Evolutionary conservation across 2,329 filamentous ascomycete species (phyloP), one percentile per base, ranked within the genome.

Genomic region (Fusarium fracticaudum): DNA sequence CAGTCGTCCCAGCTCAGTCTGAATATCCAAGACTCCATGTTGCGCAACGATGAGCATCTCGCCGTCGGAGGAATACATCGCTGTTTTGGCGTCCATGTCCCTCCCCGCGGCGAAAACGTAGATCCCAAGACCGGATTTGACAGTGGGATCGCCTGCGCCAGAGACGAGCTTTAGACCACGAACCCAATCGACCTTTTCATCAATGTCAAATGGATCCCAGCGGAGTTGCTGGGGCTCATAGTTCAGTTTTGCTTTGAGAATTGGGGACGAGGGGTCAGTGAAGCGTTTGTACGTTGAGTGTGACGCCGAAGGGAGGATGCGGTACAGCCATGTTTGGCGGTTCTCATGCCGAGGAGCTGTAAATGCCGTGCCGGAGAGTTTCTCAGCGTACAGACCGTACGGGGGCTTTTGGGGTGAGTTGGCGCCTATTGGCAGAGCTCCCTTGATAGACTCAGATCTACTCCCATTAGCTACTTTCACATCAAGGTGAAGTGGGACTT

Each of bases 61-160:
- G 13, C 93, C 93, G 78, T 96, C 93, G 0, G 94, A 92, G 8
- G 92, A 95, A 85, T 95, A 97, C 82, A 95, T 95, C 1, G 94
- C 94, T 58, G 92, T 87, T 29, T 89, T 88, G 15, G 86, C 83
- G 50, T 87, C 86, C 95, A 98, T 97, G 79, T 91, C 90, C 77
- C 89, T 90, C 15, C 93, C 93, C 0, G 92, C 93, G 2, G 92
- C 91, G 78, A 93, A 97, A 62, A 96, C 90, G 80, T 93, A 91
- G 61, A 96, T 94, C 20, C 93, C 94, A n/a, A 97, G 79, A 0
- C 95, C 95, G 10, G 89, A 86, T 83, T 97, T 97, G 80, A 92
- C 88, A 0, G 92, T 92, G 0, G 94, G 91, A 76, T 96, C 92
- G 15, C 95, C 95, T 0, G 94, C 92, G 13, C 94, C 94, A 2